These are phyloP conservation scores for Cryptosporidium ryanae DNA, from an alignment of 169 alveolate species.

Conservation along the genomic window DNA sequence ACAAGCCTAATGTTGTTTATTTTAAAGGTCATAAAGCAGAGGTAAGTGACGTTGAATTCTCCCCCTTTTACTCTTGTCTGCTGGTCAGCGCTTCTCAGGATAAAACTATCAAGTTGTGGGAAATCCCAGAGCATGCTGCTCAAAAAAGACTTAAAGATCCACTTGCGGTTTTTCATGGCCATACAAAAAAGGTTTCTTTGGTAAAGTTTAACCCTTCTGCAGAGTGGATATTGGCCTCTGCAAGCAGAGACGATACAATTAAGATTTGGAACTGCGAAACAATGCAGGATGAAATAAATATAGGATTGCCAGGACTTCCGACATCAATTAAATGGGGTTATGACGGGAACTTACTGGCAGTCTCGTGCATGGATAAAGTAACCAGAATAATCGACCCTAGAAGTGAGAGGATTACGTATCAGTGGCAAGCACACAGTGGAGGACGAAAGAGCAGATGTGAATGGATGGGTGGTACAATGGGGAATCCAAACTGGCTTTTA, in stretches of 20 bases:
- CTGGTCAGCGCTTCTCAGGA: constrained; percentile 88
- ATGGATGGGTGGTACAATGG: constrained; percentile 76
- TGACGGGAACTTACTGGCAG: constrained; percentile 69
- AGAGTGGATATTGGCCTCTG: constrained; percentile 84
- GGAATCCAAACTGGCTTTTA: constrained; percentile 60
- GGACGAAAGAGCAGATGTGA: constrained; percentile 66
- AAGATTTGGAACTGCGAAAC: constrained; percentile 89
- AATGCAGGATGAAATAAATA: constrained; percentile 62
- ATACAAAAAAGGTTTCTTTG: constrained; percentile 82
- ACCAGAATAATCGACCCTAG: constrained; percentile 71
- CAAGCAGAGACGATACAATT: constrained; percentile 89
- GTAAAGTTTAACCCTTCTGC: constrained; percentile 83
- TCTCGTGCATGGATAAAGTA: constrained; percentile 57
- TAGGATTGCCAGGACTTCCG: constrained; percentile 61
- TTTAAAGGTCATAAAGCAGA: constrained; percentile 71
- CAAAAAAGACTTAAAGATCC: constrained; percentile 71
- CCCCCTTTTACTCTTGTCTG: constrained; percentile 66
- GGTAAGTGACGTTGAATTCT: constrained; percentile 68
- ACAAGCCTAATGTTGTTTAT: constrained; percentile 69
- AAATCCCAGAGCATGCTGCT: constrained; percentile 75
- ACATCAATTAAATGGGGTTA: constrained; percentile 69
- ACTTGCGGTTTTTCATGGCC: constrained; percentile 80
- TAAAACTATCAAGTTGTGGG: constrained; percentile 86
- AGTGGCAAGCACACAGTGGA: constrained; percentile 70
- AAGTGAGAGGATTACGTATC: constrained; percentile 67